Evolutionary conservation across 2,329 filamentous ascomycete genomes (phyloP).

Genomic region (Curvularia spicifera): DNA sequence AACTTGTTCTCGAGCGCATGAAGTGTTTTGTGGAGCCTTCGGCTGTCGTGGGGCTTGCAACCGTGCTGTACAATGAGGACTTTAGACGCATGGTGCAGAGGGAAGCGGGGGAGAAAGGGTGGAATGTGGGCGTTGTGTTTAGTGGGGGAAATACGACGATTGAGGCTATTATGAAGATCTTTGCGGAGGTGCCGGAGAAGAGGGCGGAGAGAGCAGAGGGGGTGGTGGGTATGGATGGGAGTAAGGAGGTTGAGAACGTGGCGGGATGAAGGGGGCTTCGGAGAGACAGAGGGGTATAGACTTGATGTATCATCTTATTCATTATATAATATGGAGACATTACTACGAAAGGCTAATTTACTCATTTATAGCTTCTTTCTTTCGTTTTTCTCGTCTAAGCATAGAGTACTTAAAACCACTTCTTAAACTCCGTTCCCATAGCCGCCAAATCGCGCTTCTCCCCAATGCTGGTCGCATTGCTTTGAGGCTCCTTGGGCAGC

Average conservation of each 20-base stretch:
- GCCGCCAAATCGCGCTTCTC: conserved; percentile 13
- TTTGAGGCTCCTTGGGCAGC: conserved; percentile 16
- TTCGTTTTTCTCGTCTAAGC: not conserved
- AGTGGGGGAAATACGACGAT: conserved; percentile 71
- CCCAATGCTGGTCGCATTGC: conserved; percentile 13
- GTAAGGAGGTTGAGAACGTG: conserved; percentile 55
- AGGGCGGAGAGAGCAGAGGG: conserved; percentile 50
- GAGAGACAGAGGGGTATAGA: not conserved
- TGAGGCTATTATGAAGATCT: conserved; percentile 65
- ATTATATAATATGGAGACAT: not conserved
- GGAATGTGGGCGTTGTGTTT: conserved; percentile 70
- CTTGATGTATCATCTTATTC: not conserved
- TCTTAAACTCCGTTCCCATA: conserved; percentile 12
- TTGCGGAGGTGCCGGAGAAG: conserved; percentile 44
- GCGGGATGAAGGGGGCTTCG: conserved; percentile 31
- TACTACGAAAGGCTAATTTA: not conserved
- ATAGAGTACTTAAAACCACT: conserved; percentile 16
- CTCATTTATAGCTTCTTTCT: not conserved
- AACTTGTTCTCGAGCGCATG: conserved; percentile 81
- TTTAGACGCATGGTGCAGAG: conserved; percentile 70
- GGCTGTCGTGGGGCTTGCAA: conserved; percentile 82
- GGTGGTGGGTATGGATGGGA: conserved; percentile 51
- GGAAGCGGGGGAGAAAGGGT: conserved; percentile 74
- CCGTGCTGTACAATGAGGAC: conserved; percentile 82
- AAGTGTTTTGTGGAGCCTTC: conserved; percentile 93